Percentiles rank a stretch among this genome's conserved stretches.
Conservation (phyloP, 495 filamentous ascomycete species). For the Penicillium cosmopolitanum region DNA sequence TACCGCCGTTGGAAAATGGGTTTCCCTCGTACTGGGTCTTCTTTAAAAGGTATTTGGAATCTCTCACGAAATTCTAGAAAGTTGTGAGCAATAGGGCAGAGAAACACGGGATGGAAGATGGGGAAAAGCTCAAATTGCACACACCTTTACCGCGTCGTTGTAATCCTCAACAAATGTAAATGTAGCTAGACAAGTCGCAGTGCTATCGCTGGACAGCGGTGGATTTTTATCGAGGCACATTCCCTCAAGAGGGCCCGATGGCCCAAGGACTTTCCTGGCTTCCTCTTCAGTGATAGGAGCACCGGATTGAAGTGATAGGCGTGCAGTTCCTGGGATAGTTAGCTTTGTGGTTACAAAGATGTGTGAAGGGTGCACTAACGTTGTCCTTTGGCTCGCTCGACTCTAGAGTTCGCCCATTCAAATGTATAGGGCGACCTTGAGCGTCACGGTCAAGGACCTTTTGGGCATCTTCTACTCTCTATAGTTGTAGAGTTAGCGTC, state of each 20-base stretch:
- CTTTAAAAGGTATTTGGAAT: slow-evolving; percentile 14
- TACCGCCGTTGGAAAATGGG: neutral
- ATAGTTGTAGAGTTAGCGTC: neutral
- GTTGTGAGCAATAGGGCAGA: neutral
- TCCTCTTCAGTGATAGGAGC: slow-evolving; percentile 13
- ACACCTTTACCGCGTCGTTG: slow-evolving; percentile 27
- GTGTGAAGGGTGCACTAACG: slow-evolving; percentile 13
- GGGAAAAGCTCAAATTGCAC: neutral
- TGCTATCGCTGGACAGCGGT: slow-evolving; percentile 3
- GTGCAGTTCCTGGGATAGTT: slow-evolving; percentile 21
- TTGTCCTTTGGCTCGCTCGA: slow-evolving; percentile 26
- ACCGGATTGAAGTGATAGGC: slow-evolving; percentile 21
- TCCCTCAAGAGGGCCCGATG: slow-evolving; percentile 17
- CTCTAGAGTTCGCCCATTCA: slow-evolving; percentile 23
- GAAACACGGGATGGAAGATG: neutral
- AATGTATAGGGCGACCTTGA: neutral
- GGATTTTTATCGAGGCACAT: neutral
- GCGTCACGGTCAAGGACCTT: slow-evolving; percentile 11
- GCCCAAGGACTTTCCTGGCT: neutral
- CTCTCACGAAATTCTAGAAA: slow-evolving; percentile 20
- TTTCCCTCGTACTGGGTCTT: neutral
- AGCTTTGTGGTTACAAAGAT: neutral
- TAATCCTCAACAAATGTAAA: slow-evolving; percentile 30
- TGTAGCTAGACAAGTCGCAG: slow-evolving; percentile 19
- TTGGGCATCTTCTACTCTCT: slow-evolving; percentile 20